Evolutionary conservation across 495 filamentous ascomycete species (phyloP).

Genomic region (Penicillium dipodomyicola): DNA sequence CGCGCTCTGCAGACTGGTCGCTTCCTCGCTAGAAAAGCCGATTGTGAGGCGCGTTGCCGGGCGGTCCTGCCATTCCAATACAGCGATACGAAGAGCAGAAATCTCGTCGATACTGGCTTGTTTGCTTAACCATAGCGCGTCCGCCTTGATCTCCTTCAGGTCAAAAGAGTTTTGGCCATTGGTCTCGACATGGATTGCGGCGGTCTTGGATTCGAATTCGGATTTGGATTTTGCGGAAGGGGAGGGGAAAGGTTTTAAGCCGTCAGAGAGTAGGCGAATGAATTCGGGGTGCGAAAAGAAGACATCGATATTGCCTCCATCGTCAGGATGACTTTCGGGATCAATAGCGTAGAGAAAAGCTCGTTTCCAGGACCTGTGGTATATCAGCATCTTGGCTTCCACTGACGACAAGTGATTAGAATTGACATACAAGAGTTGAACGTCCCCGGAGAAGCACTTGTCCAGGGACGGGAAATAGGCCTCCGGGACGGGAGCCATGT

Average conservation of each 20-base stretch:
- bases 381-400: conserved; percentile 16
- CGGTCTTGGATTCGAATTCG: conserved; percentile 82
- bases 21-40: conserved; percentile 66
- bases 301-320: conserved; percentile 49
- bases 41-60: conserved; percentile 61
- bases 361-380: conserved; percentile 69
- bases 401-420: not conserved
- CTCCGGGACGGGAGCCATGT: conserved; percentile 66
- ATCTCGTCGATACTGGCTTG: conserved; percentile 75
- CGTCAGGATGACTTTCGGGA: conserved; percentile 44
- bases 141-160: conserved; percentile 78
- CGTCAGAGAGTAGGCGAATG: conserved; percentile 61
- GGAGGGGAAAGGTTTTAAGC: conserved; percentile 59
- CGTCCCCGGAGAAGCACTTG: conserved; percentile 57
- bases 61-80: conserved; percentile 81
- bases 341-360: conserved; percentile 65
- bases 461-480: conserved; percentile 64
- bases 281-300: conserved; percentile 69
- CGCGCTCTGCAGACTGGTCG: conserved; percentile 63
- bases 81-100: conserved; percentile 71
- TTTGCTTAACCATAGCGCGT: conserved; percentile 80
- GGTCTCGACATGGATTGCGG: conserved; percentile 83
- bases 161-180: conserved; percentile 65
- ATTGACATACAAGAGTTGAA: conserved; percentile 55
- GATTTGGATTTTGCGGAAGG: conserved; percentile 59